Percentiles rank a stretch among this genome's conserved stretches.
Evolutionary conservation across 2,329 filamentous ascomycete species (phyloP).

Genomic region (Trichophyton rubrum): DNA sequence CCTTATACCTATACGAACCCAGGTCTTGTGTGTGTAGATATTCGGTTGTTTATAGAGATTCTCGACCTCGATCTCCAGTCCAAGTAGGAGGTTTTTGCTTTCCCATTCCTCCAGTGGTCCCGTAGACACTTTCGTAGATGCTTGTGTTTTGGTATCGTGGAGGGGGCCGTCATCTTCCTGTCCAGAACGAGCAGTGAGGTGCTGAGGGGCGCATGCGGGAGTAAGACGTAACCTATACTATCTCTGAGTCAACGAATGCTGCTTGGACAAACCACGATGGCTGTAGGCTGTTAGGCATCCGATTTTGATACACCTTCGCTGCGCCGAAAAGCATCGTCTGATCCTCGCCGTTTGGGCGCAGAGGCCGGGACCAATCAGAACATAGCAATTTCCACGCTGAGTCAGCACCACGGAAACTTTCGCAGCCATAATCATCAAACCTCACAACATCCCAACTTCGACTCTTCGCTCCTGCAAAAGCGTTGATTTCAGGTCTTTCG

Average conservation of each 20-base stretch:
- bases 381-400: neutral
- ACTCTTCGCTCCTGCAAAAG: neutral
- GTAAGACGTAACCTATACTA: neutral
- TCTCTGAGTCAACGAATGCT: neutral
- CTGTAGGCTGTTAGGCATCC: neutral
- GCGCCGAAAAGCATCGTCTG: neutral
- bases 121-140: too few species aligned
- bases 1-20: neutral
- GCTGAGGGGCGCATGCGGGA: neutral
- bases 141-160: neutral
- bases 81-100: neutral
- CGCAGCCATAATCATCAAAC: constrained; percentile 3
- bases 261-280: neutral
- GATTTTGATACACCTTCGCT: neutral
- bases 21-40: neutral
- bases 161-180: neutral
- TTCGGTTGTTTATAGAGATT: neutral
- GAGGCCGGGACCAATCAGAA: neutral
- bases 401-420: constrained; percentile 7
- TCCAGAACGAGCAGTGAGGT: neutral
- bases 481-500: neutral
- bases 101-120: neutral
- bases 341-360: neutral
- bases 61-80: neutral
- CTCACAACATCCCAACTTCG: constrained; percentile 6